A percentile compares a stretch with the other conserved stretches of the same genome.
Conservation (phyloP, 306 rosid species). For the Pueraria montana region DNA sequence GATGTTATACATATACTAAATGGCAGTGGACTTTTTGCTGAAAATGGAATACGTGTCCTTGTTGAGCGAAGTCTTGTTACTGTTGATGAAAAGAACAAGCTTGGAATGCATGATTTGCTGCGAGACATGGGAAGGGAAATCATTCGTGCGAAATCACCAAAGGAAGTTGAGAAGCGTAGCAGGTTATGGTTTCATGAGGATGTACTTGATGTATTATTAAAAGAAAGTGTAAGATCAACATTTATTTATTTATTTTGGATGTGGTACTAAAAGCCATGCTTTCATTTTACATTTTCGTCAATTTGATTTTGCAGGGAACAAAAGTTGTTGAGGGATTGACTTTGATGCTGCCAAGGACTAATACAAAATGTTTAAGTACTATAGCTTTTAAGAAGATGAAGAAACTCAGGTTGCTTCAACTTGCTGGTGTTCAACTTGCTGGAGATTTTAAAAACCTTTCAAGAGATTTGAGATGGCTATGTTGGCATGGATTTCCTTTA, state of each 20-base stretch:
- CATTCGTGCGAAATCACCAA: neutral
- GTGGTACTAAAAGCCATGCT: too few relatives aligned
- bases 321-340: slow-evolving; percentile 41
- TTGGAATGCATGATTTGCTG: slow-evolving; percentile 47
- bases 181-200: slow-evolving; percentile 33
- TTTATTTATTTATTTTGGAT: neutral
- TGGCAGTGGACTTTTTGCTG: neutral
- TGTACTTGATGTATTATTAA: slow-evolving; percentile 15
- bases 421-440: slow-evolving; percentile 33
- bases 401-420: slow-evolving; percentile 45
- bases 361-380: neutral
- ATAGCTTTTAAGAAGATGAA: slow-evolving; percentile 46
- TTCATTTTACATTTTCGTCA: too few relatives aligned
- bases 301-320: slow-evolving; percentile 41
- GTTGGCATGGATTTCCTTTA: slow-evolving; percentile 44
- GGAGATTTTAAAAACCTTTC: slow-evolving; percentile 50
- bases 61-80: slow-evolving; percentile 35
- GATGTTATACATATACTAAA: slow-evolving; percentile 20
- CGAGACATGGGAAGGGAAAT: slow-evolving; percentile 47
- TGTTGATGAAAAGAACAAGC: neutral
- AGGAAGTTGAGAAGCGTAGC: slow-evolving; percentile 18
- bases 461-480: slow-evolving; percentile 40
- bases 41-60: slow-evolving; percentile 24
- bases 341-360: slow-evolving; percentile 16
- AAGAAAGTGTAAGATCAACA: neutral